A percentile compares a stretch with the other conserved stretches of the same genome.
Conservation (phyloP, 192 early-diverging fungal genomes). For the Backusella tuberculispora region DNA sequence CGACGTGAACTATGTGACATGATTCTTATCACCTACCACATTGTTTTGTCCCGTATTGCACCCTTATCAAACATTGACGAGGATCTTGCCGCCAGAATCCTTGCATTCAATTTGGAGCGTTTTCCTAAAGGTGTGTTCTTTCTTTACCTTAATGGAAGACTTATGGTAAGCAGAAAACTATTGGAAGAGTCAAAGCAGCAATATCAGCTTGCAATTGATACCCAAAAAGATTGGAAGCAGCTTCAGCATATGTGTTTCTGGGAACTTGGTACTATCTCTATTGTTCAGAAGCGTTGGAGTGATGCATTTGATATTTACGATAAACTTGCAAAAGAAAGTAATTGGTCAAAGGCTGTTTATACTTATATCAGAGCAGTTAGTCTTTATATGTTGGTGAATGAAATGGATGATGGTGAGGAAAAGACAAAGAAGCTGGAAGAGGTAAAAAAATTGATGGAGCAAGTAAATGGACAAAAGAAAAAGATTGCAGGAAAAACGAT, state of each 20-base stretch:
- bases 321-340: conserved; percentile 73
- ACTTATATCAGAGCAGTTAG: conserved; percentile 70
- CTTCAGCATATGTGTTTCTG: conserved; percentile 84
- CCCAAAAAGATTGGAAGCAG: conserved; percentile 74
- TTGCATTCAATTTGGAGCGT: conserved; percentile 52
- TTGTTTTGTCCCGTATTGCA: conserved; percentile 72
- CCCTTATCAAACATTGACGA: conserved; percentile 73
- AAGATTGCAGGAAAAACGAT: conserved; percentile 45
- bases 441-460: conserved; percentile 63
- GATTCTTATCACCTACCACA: conserved; percentile 74
- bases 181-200: conserved; percentile 62
- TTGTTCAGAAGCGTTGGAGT: conserved; percentile 65
- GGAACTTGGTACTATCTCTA: conserved; percentile 73
- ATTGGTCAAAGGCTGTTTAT: conserved; percentile 88
- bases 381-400: conserved; percentile 46
- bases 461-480: conserved; percentile 64
- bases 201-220: conserved; percentile 58
- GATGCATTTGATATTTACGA: conserved; percentile 64
- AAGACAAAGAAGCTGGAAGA: conserved; percentile 45
- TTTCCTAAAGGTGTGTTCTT: conserved; percentile 76
- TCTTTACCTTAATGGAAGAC: conserved; percentile 69
- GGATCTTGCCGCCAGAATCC: conserved; percentile 61
- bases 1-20: conserved; percentile 81
- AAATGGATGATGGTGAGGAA: conserved; percentile 38
- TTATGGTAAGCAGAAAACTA: conserved; percentile 58